phyloP scores from a whole-genome alignment of 768 basidiomycete species.

The Albatrellus ellisii region DNA sequence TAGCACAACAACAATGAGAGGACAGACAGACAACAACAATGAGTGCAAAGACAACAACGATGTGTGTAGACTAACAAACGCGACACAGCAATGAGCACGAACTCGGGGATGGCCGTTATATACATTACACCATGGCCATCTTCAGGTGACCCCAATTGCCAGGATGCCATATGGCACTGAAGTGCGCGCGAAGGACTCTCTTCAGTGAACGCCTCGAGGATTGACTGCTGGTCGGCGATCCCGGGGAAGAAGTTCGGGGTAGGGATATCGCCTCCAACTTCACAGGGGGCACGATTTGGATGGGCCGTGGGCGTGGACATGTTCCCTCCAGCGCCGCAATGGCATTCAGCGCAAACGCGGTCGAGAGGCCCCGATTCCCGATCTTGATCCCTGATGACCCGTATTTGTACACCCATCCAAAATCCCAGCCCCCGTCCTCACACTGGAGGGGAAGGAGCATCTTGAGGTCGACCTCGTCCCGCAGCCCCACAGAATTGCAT shows the following conservation, averaged over 20 bases:
- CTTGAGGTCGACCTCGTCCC: constrained; percentile 30
- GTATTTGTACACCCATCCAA: constrained; percentile 45
- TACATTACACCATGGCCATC: too few species aligned
- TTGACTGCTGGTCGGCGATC: background rate
- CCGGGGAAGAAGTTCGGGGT: background rate
- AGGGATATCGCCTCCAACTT: background rate
- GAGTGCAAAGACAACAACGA: too few species aligned
- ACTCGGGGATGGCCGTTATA: too few species aligned
- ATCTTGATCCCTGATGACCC: constrained; percentile 34
- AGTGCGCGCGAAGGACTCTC: constrained; percentile 3
- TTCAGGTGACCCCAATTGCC: background rate
- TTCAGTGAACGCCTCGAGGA: background rate
- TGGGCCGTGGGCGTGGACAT: background rate
- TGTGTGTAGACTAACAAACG: too few species aligned
- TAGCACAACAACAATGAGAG: too few species aligned
- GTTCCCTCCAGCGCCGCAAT: constrained; percentile 20
- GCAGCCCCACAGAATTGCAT: constrained; percentile 27
- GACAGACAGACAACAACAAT: too few species aligned
- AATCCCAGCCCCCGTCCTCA: constrained; percentile 43
- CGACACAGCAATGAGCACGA: too few species aligned
- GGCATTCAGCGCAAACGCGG: constrained; percentile 40
- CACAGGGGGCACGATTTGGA: background rate
- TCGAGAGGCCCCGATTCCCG: constrained; percentile 41
- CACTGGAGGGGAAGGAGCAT: constrained; percentile 33
- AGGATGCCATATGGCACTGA: background rate